Evolutionary conservation across 2,329 filamentous ascomycete species (phyloP).

Genomic region (Verticillium isaacii): DNA sequence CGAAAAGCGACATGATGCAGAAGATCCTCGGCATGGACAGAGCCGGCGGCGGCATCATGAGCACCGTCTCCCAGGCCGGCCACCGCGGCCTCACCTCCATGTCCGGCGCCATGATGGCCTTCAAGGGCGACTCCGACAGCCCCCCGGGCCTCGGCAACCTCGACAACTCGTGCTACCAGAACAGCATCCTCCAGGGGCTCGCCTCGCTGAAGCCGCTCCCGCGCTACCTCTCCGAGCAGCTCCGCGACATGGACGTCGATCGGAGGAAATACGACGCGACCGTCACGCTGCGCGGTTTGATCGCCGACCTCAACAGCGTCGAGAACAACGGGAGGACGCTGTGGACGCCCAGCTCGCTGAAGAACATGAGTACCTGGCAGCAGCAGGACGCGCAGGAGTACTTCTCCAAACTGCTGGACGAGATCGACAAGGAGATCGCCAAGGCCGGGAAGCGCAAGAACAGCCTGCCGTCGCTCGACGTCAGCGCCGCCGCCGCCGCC

Average conservation of each 20-base stretch:
- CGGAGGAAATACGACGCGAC: constrained; percentile 14
- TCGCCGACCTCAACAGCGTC: constrained; percentile 64
- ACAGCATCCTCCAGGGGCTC: constrained; percentile 85
- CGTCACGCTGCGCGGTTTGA: constrained; percentile 55
- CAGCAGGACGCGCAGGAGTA: constrained; percentile 99
- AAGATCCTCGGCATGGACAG: constrained; percentile 57
- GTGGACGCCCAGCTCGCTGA: constrained; percentile 77
- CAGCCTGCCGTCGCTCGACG: background rate
- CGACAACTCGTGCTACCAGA: constrained; percentile 97
- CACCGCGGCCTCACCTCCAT: constrained; percentile 50
- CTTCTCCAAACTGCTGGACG: constrained; percentile 82
- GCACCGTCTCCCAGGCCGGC: constrained; percentile 53
- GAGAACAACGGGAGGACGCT: constrained; percentile 70
- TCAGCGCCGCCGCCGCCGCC: background rate
- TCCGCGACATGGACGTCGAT: constrained; percentile 16
- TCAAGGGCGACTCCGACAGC: constrained; percentile 34
- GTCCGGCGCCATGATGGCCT: constrained; percentile 35
- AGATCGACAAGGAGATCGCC: constrained; percentile 72
- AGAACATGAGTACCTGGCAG: constrained; percentile 91
- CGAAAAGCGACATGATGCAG: constrained; percentile 62
- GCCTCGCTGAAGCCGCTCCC: constrained; percentile 69
- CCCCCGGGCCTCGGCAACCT: constrained; percentile 78
- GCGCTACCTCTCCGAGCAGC: constrained; percentile 54
- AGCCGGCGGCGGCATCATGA: constrained; percentile 46
- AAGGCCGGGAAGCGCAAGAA: constrained; percentile 35